Percentiles rank a stretch among this genome's conserved stretches.
Evolutionary conservation across 2,329 filamentous ascomycete genomes (phyloP).

Genomic region (Sporothrix brunneoviolacea): DNA sequence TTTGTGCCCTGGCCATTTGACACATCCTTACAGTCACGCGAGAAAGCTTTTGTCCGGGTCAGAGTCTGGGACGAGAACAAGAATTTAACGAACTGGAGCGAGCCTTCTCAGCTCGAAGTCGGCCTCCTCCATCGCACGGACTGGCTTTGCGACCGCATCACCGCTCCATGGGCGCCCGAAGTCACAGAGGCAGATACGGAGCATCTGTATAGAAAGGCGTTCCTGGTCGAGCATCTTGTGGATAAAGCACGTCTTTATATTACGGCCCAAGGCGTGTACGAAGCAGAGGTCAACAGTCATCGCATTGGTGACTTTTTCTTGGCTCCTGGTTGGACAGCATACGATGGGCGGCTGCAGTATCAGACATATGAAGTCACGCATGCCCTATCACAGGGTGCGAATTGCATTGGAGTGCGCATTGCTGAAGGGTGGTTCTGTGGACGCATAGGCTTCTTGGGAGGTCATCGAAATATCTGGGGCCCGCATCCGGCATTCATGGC

Average conservation of each 20-base stretch:
- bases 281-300: slow-evolving; percentile 29
- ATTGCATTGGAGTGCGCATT: slow-evolving; percentile 31
- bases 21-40: not conserved
- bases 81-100: not conserved
- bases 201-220: not conserved
- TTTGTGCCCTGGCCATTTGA: not conserved
- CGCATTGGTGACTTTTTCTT: slow-evolving; percentile 25
- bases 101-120: not conserved
- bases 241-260: slow-evolving; percentile 38
- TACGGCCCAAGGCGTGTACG: slow-evolving; percentile 28
- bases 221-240: not conserved
- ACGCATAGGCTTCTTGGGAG: slow-evolving; percentile 21
- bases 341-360: slow-evolving; percentile 33
- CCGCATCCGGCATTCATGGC: slow-evolving; percentile 32
- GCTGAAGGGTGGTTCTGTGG: slow-evolving; percentile 40
- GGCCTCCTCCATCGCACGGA: not conserved
- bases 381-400: slow-evolving; percentile 22
- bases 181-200: not conserved
- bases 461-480: slow-evolving; percentile 31
- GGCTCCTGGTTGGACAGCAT: slow-evolving; percentile 37
- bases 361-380: slow-evolving; percentile 35
- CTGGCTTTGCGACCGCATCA: not conserved
- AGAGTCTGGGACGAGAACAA: not conserved
- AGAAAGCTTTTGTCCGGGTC: not conserved
- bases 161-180: not conserved